phyloP scores from a whole-genome alignment of 73 alveolate genomes.

The Paramecium tetraurelia region DNA sequence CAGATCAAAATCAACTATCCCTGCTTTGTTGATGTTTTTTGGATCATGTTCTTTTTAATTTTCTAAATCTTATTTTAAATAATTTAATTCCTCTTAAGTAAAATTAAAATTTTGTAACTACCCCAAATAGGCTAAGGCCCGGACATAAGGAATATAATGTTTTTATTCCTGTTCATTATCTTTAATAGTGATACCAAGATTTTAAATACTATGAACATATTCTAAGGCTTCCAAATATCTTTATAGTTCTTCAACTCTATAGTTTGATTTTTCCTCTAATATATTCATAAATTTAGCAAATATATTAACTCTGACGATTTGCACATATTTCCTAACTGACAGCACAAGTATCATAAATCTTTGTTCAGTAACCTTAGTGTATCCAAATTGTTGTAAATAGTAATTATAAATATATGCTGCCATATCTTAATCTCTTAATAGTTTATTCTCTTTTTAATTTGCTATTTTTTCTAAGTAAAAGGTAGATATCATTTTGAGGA shows the following conservation, averaged over 20 bases:
- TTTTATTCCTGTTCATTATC: conserved; percentile 48
- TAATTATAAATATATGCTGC: conserved; percentile 36
- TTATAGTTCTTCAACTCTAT: conserved; percentile 37
- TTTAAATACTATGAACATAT: neutral
- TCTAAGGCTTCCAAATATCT: conserved; percentile 54
- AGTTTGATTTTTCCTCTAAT: conserved; percentile 40
- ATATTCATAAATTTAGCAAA: conserved; percentile 50
- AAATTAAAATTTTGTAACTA: conserved; percentile 8
- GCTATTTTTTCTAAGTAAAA: conserved; percentile 20
- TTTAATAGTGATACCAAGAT: conserved; percentile 1
- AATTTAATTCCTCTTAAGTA: conserved; percentile 19
- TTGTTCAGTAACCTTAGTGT: conserved; percentile 48
- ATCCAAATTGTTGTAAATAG: conserved; percentile 44
- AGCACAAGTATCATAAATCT: conserved; percentile 42
- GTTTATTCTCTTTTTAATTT: conserved; percentile 27
- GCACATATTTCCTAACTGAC: neutral
- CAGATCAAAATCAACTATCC: conserved; percentile 53
- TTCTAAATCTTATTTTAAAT: conserved; percentile 49
- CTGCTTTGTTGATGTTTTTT: conserved; percentile 33
- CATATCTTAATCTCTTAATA: conserved; percentile 41
- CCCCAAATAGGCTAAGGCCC: conserved; percentile 17
- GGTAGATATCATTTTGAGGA: conserved; percentile 39
- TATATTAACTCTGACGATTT: conserved; percentile 48
- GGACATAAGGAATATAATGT: conserved; percentile 35
- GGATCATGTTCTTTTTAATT: conserved; percentile 44